These are phyloP conservation scores for Rachicladosporium sp. DNA, from an alignment of 2,329 filamentous ascomycete genomes.

Conservation along the genomic window DNA sequence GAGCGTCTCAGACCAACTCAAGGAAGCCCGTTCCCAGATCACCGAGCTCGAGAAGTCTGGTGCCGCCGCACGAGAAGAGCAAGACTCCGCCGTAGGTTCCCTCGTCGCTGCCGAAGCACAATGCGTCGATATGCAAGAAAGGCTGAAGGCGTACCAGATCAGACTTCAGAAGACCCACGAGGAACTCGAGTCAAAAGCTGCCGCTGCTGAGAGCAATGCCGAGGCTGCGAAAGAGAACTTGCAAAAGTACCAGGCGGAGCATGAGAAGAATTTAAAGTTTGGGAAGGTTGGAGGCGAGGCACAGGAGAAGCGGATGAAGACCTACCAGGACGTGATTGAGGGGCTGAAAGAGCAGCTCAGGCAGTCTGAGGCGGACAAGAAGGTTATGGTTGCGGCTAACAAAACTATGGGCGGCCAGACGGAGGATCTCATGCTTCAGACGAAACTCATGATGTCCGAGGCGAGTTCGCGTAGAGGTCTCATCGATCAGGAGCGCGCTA, in stretches of 20 bases:
- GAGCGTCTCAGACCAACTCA: constrained; percentile 26
- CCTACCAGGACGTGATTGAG: constrained; percentile 44
- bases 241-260: constrained; percentile 29
- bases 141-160: constrained; percentile 26
- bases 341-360: constrained; percentile 42
- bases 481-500: constrained; percentile 10
- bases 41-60: constrained; percentile 16
- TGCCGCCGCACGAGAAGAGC: constrained; percentile 25
- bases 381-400: constrained; percentile 7
- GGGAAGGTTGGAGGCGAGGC: constrained; percentile 33
- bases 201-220: constrained; percentile 15
- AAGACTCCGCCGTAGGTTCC: constrained; percentile 25
- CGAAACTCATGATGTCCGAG: constrained; percentile 20
- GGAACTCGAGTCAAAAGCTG: constrained; percentile 30
- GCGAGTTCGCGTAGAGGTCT: constrained; percentile 9
- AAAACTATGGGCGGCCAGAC: constrained; percentile 31
- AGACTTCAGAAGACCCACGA: constrained; percentile 33
- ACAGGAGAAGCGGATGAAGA: constrained; percentile 40
- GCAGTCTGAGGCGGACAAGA: constrained; percentile 39
- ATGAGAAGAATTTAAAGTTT: constrained; percentile 35
- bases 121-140: constrained; percentile 46
- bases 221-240: constrained; percentile 21
- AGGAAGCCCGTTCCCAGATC: constrained; percentile 20
- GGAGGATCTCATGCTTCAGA: constrained; percentile 21
- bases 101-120: constrained; percentile 25